phyloP scores from a whole-genome alignment of 495 filamentous ascomycete genomes.

The Penicillium lividum region DNA sequence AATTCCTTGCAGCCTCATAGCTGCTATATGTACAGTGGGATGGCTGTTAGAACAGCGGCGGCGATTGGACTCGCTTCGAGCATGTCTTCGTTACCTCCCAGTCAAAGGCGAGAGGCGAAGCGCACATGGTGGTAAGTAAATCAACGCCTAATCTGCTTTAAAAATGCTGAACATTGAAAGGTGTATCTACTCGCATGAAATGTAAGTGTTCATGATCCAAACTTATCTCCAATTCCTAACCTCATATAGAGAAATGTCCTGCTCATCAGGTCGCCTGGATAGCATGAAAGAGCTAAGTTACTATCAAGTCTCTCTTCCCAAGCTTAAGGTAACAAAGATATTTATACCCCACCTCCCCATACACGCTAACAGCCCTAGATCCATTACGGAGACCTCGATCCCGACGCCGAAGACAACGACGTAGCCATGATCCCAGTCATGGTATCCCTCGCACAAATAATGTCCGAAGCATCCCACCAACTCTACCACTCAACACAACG shows the following conservation, averaged over 20 bases:
- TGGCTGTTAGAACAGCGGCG: slow-evolving; percentile 29
- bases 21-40: slow-evolving; percentile 21
- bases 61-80: slow-evolving; percentile 30
- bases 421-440: slow-evolving; percentile 32
- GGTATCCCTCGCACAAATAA: slow-evolving; percentile 28
- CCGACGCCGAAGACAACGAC: slow-evolving; percentile 28
- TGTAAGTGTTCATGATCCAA: background rate
- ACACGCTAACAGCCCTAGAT: background rate
- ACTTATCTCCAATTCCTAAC: slow-evolving; percentile 7
- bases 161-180: background rate
- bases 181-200: slow-evolving; percentile 16
- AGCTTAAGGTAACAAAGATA: slow-evolving; percentile 16
- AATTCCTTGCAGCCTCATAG: slow-evolving; percentile 30
- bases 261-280: slow-evolving; percentile 30
- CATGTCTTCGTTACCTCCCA: slow-evolving; percentile 23
- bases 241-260: slow-evolving; percentile 26
- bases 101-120: slow-evolving; percentile 20
- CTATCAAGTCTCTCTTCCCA: slow-evolving; percentile 28
- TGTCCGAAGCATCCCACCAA: slow-evolving; percentile 31
- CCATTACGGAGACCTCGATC: slow-evolving; percentile 14
- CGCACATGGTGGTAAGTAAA: slow-evolving; percentile 31
- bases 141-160: background rate
- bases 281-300: slow-evolving; percentile 32
- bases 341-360: background rate
- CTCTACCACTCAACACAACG: slow-evolving; percentile 28